Evolutionary conservation across 2,329 filamentous ascomycete species (phyloP), one percentile per base, ranked within the genome.

Genomic region (Gaeumannomyces sp.): DNA sequence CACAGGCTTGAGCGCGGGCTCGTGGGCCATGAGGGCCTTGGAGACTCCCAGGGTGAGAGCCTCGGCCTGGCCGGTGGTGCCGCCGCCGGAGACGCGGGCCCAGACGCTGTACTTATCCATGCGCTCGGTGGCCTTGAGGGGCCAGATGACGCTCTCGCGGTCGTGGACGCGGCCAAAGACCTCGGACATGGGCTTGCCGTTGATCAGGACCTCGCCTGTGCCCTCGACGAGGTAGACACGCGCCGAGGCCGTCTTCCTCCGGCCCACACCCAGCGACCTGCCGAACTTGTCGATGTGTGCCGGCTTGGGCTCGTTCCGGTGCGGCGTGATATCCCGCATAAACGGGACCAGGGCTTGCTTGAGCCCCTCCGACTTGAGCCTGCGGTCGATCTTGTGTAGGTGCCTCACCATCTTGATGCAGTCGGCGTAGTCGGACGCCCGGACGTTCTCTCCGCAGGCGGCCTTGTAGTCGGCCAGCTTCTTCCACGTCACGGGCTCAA

Each of bases 21-120:
- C 95, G 75, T 99, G 95, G 68, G 91, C 89, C 76, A 96, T 76
- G 75, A 99, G 80, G 28, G 91, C 94, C 77, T 94, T 95, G 65
- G 91, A 90, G 74, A 98, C 85, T 27, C 92, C 95, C 78, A 99
- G 78, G 58, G 94, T 96, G 72, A 98, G 85, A 45, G 95, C 93
- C 78, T 99, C 95, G 10, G 95, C 94, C 78, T 99, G 96, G 2
- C 95, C 95, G 62, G 95, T 99, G 61, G 91, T 90, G 71, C 95
- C 95, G 69, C 95, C 95, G 65, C 95, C 95, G 66, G 85, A 83
- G 3, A 93, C 91, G 62, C 91, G 78, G 64, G 89, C 93, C 89
- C 92, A 99, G 4, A 97, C 87, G 73, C 99, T 99, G 82, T 99
- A 99, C 77, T 97, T 98, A 81, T 97, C 93, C 69, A 96, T 78